These are phyloP conservation scores for Erysimum cheiranthoides DNA, from an alignment of 345 rosid genomes.

Conservation along the genomic window DNA sequence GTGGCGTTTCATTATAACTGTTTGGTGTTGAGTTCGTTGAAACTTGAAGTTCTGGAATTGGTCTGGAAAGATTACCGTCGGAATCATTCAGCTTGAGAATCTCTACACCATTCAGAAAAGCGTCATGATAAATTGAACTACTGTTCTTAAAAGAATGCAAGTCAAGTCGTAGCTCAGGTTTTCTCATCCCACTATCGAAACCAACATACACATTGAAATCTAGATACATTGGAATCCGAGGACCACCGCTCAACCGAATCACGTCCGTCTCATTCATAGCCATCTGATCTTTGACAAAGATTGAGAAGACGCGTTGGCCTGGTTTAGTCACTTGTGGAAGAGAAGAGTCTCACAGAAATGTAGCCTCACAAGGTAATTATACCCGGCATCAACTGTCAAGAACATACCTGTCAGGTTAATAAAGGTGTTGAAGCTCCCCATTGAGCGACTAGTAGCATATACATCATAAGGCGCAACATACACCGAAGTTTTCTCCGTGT, in stretches of 20 bases:
- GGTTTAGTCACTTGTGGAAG: background rate
- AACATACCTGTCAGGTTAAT: slow-evolving; percentile 36
- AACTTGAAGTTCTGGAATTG: too few species aligned
- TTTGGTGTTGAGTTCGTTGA: background rate
- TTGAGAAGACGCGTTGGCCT: slow-evolving; percentile 36
- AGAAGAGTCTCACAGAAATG: slow-evolving; percentile 45
- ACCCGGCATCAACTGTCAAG: slow-evolving; percentile 42
- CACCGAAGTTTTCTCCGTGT: background rate
- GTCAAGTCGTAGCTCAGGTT: slow-evolving; percentile 36
- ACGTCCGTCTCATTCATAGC: slow-evolving; percentile 35
- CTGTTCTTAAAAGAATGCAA: background rate
- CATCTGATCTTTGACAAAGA: slow-evolving; percentile 2
- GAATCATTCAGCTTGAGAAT: slow-evolving; percentile 44
- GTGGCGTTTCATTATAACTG: too few species aligned
- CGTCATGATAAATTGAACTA: background rate
- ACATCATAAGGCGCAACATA: slow-evolving; percentile 41
- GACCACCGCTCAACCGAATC: slow-evolving; percentile 30
- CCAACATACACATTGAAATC: slow-evolving; percentile 38
- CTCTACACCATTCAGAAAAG: slow-evolving; percentile 55
- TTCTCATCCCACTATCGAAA: background rate
- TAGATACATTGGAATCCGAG: slow-evolving; percentile 37
- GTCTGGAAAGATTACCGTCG: slow-evolving; percentile 22
- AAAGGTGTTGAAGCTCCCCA: slow-evolving; percentile 38
- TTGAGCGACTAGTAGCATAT: slow-evolving; percentile 15
- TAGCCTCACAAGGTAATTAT: slow-evolving; percentile 44